These are phyloP conservation scores for Heimioporus sp. DNA, from an alignment of 768 basidiomycete species.

Conservation along the genomic window DNA sequence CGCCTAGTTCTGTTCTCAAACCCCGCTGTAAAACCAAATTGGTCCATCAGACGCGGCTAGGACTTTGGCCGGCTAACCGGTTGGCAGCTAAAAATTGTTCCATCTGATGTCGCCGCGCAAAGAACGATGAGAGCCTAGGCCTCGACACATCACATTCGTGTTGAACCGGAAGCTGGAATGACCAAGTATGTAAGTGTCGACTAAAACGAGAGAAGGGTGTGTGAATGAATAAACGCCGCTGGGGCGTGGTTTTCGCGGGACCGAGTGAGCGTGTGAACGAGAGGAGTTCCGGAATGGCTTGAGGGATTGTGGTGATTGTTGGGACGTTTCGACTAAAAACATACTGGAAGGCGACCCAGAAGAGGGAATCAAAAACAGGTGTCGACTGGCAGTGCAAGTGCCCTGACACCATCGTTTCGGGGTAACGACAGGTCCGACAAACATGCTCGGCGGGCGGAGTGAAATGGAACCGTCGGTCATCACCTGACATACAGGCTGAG, in stretches of 20 bases:
- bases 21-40: too few relatives aligned
- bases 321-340: not conserved
- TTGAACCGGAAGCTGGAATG: not conserved
- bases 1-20: too few relatives aligned
- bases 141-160: not conserved
- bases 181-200: not conserved
- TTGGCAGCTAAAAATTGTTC: too few relatives aligned
- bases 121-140: not conserved
- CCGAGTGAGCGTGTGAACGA: not conserved
- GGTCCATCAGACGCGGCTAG: too few relatives aligned
- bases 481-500: too few relatives aligned
- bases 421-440: too few relatives aligned
- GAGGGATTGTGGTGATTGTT: not conserved
- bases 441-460: too few relatives aligned
- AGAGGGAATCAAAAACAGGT: too few relatives aligned
- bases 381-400: not conserved
- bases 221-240: not conserved
- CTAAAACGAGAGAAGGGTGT: not conserved
- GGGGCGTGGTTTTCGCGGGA: not conserved
- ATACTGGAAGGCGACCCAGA: not conserved
- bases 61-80: too few relatives aligned
- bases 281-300: too few relatives aligned
- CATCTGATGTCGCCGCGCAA: not conserved
- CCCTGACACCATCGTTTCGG: not conserved
- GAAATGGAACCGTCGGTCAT: too few relatives aligned